Base-by-base conservation (phyloP, 495 filamentous ascomycete genomes). In the Penicillium pancosmium region DNA sequence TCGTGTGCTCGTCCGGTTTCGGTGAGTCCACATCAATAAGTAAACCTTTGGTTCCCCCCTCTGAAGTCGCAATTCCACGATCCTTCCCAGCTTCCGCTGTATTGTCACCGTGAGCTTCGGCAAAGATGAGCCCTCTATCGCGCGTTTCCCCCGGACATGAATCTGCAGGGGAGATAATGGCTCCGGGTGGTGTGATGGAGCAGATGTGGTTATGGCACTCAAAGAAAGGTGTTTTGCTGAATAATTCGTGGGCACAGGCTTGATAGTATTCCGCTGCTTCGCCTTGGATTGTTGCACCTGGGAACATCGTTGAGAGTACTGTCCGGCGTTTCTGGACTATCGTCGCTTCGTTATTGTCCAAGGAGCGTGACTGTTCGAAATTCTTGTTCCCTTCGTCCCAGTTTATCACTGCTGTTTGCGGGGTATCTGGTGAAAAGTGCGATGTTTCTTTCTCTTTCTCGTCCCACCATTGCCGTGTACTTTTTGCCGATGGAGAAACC, bases 181-280 rank as follows among this genome's bases (percentile, higher is more conserved):
- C 50, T 7, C 21, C 13, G 10, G 55, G 25, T 2, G 65, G 65
- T 23, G 74, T 78, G 19, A 79, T 68, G 0, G 76, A 76, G 56
- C 80, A 84, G 21, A 70, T 60, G 60, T 83, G 81, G 44, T 80
- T 77, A 13, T 71, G 49, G 44, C 81, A 83, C 44, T 80, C 75
- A 54, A 84, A 84, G 56, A 78, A 82, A 0, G 80, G 77, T 7
- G 66, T 74, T 27, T 70, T 67, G 58, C 75, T 81, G 50, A 80
- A 77, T 31, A 80, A 57, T 40, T 84, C 81, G 60, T 82, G 78
- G 1, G 78, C 73, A 63, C 78, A 80, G 6, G 79, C 81, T 55
- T 82, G 78, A 34, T 78, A 84, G 52, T 84, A 84, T 61, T 84
- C 81, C 4, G 81, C 79, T 3, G 79, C 78, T 40, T 70, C 61